Evolutionary conservation across 768 basidiomycete species (phyloP), one percentile per base, ranked within the genome.

Genomic region (Termitomyces sp.): DNA sequence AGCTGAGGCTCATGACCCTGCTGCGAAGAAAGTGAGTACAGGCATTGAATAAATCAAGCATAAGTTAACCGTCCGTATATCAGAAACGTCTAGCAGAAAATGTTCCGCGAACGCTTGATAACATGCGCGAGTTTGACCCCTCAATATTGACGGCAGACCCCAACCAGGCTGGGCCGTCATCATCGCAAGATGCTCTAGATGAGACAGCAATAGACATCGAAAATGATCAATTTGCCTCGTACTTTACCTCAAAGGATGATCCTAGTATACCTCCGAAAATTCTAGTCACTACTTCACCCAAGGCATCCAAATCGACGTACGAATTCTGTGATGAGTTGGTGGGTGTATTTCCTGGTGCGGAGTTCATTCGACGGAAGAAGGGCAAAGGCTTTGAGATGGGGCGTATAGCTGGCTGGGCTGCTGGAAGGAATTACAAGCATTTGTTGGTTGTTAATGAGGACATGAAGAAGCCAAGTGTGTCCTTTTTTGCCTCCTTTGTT

Each of bases 401-500:
- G 0, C 77, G 87, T 59, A 91, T 98, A 66, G 91, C 95, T 32
- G 84, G 88, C 3, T 99, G 97, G 97, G 94, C 94, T 22, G 87
- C 89, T 13, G 88, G 85, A 43, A 76, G 97, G 65, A 89, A 88
- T 2, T 99, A 92, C 69, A 88, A 87, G 45, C 92, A 95, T 62
- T 68, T 98, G 61, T 79, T 91, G 44, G 92, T 99, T 3, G 92
- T 98, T 35, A 98, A 98, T 61, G 97, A 99, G 67, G 92, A 98
- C 64, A 87, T 86, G 79, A 94, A 94, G 69, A 88, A 87, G 68
- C 90, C 94, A 14, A 97, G 97, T 95, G 64, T 71, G 92, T 80
- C 46, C 28, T 47, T 28, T 28, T 48, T 48, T 55, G 33, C 18
- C 38, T 13, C 20, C n/a, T 38, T 18, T 38, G 1, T 38, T 38